phyloP scores from a whole-genome alignment of 768 basidiomycete species.

The Termitomyces heimii region DNA sequence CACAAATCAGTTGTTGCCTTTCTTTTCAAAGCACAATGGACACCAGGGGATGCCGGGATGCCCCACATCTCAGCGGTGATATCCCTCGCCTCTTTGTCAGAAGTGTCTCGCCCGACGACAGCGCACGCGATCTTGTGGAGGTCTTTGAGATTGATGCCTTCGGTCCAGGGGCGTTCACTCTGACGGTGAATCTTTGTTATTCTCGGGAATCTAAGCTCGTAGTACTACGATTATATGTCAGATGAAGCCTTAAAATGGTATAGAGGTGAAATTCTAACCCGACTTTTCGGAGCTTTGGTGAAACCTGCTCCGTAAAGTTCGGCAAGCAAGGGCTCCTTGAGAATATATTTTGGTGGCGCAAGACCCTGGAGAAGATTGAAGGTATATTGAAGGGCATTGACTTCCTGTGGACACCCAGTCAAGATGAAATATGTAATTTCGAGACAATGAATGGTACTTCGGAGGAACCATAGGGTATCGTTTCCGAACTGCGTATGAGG shows the following conservation, averaged over 20 bases:
- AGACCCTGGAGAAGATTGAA: slow-evolving; percentile 45
- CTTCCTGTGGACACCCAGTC: slow-evolving; percentile 1
- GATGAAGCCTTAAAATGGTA: background rate
- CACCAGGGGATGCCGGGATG: slow-evolving; percentile 31
- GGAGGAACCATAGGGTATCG: slow-evolving; percentile 22
- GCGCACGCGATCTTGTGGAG: slow-evolving; percentile 51
- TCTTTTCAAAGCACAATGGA: slow-evolving; percentile 30
- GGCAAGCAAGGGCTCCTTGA: slow-evolving; percentile 57
- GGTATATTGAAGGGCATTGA: slow-evolving; percentile 43
- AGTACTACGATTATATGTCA: slow-evolving; percentile 42
- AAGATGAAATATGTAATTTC: background rate
- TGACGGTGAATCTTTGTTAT: slow-evolving; percentile 62
- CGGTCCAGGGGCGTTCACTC: slow-evolving; percentile 60
- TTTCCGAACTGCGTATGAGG: slow-evolving; percentile 43
- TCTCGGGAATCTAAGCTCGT: slow-evolving; percentile 81
- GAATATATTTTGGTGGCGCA: slow-evolving; percentile 45
- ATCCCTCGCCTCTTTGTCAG: slow-evolving; percentile 46
- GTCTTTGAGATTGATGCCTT: slow-evolving; percentile 41
- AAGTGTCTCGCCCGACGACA: slow-evolving; percentile 46
- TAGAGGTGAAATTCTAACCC: slow-evolving; percentile 29
- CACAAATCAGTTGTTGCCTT: slow-evolving; percentile 33
- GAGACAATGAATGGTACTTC: slow-evolving; percentile 1
- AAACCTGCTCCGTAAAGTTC: slow-evolving; percentile 84
- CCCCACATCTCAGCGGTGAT: slow-evolving; percentile 29
- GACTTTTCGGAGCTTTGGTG: slow-evolving; percentile 54